Evolutionary conservation across 1,139 yeast species (phyloP).

Genomic region (Pichia sp.): DNA sequence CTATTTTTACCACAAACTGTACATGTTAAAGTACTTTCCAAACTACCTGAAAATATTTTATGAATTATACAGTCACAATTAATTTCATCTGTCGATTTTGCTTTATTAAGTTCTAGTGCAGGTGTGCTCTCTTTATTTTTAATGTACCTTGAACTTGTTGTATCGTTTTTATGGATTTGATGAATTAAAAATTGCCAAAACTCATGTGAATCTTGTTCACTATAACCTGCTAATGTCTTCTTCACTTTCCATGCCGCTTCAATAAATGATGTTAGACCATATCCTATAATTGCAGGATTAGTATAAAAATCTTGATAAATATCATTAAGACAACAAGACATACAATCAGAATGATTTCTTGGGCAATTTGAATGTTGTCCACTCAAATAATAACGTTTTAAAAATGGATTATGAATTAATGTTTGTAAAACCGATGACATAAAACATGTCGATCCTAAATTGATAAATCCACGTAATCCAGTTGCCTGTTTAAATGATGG

Average conservation of each 20-base stretch:
- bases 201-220: constrained; percentile 97
- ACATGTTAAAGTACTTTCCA: constrained; percentile 72
- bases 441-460: constrained; percentile 94
- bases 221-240: constrained; percentile 82
- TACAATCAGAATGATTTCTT: constrained; percentile 45
- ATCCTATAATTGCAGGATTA: constrained; percentile 51
- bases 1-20: constrained; percentile 58
- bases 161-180: constrained; percentile 61
- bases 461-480: constrained; percentile 82
- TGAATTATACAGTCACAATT: constrained; percentile 75
- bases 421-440: constrained; percentile 89
- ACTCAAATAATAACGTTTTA: constrained; percentile 67
- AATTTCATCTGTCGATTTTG: neutral
- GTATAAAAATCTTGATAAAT: constrained; percentile 64
- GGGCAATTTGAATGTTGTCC: constrained; percentile 51
- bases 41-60: constrained; percentile 65
- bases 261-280: constrained; percentile 66
- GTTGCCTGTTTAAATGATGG: constrained; percentile 59
- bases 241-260: constrained; percentile 81
- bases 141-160: constrained; percentile 15
- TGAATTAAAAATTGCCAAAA: constrained; percentile 87
- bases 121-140: constrained; percentile 21
- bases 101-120: constrained; percentile 5
- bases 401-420: constrained; percentile 78
- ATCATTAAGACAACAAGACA: constrained; percentile 78